Base-by-base conservation (phyloP, 2,329 filamentous ascomycete species). In the Lojkania enalia region DNA sequence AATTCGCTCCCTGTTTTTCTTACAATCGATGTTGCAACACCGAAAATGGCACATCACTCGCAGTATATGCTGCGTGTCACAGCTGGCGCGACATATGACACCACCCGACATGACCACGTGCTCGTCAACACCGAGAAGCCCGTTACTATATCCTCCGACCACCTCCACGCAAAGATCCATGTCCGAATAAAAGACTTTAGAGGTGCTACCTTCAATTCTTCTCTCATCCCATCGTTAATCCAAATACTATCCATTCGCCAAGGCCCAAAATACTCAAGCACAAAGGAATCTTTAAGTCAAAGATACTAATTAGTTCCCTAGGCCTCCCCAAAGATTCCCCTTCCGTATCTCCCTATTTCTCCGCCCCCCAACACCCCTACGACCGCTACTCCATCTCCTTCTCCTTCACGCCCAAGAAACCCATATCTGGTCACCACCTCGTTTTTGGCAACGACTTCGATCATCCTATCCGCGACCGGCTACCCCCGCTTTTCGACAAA, bases 391-490 rank as follows among this genome's bases (percentile, higher is more conserved):
- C 85, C 58, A 90, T 97, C 59, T 79, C 82, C 21, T 86, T 96
- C 64, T 80, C 82, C 35, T 88, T 96, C 68, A 83, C 80, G 0
- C 88, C 87, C n/a, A 88, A 87, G 58, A 59, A 73, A 20, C 70
- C 70, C 25, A 83, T 95, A 44, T 76, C 77, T 2, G 90, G 83
- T 33, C 71, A 81, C 19, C 84, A 95, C 51, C 77, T 99, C 2
- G 84, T 96, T 42, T 96, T 96, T 59, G 94, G 92, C 31, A 97
- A 97, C 68, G 90, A 96, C 75, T 96, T 97, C 66, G 91, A 96
- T 63, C 82, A 87, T 39, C 89, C 94, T 0, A 94, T 99, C 57
- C 82, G 90, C 20, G 87, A 96, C 64, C 82, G 85, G 13, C 76
- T 99, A 2, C 92, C 94, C 0, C 88, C 89, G 0, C 90, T 92